These are phyloP conservation scores for Escovopsis sp. DNA, from an alignment of 2,329 filamentous ascomycete genomes.

Conservation along the genomic window DNA sequence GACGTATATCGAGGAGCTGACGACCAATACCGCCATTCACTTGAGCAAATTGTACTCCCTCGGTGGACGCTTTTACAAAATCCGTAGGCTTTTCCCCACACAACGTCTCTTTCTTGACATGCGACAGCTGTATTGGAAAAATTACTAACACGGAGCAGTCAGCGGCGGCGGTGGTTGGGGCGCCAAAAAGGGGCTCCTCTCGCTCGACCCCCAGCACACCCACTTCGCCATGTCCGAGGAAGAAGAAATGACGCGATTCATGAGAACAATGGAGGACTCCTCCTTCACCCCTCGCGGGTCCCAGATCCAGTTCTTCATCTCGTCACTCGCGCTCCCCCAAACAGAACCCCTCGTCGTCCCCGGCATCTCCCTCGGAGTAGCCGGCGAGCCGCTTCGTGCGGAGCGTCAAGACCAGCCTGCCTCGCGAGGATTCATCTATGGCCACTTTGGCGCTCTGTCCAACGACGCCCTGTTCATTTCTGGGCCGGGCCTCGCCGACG, in stretches of 20 bases:
- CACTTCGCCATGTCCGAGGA: conserved; percentile 32
- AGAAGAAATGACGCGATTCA: conserved; percentile 38
- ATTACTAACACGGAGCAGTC: conserved; percentile 26
- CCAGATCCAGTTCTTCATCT: conserved; percentile 50
- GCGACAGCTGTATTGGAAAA: too few species aligned
- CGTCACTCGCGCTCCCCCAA: conserved; percentile 15
- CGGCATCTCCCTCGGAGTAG: conserved; percentile 20
- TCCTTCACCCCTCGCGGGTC: conserved; percentile 49
- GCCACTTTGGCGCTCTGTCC: conserved; percentile 49
- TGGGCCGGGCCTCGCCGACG: background rate
- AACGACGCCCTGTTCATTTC: conserved; percentile 43
- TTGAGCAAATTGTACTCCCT: conserved; percentile 22
- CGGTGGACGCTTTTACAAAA: conserved; percentile 31
- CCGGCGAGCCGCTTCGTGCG: conserved; percentile 6
- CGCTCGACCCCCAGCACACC: conserved; percentile 55
- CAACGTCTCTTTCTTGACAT: background rate
- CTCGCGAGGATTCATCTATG: conserved; percentile 15
- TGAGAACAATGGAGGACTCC: conserved; percentile 29
- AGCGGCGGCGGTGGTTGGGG: conserved; percentile 81
- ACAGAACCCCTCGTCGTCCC: conserved; percentile 6
- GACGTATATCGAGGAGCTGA: conserved; percentile 7
- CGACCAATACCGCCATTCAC: conserved; percentile 12
- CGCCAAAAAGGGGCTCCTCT: conserved; percentile 61
- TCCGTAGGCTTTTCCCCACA: conserved; percentile 13
- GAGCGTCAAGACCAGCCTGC: background rate